Base-by-base conservation (phyloP, 2,329 filamentous ascomycete genomes). In the Ophiostoma montium region DNA sequence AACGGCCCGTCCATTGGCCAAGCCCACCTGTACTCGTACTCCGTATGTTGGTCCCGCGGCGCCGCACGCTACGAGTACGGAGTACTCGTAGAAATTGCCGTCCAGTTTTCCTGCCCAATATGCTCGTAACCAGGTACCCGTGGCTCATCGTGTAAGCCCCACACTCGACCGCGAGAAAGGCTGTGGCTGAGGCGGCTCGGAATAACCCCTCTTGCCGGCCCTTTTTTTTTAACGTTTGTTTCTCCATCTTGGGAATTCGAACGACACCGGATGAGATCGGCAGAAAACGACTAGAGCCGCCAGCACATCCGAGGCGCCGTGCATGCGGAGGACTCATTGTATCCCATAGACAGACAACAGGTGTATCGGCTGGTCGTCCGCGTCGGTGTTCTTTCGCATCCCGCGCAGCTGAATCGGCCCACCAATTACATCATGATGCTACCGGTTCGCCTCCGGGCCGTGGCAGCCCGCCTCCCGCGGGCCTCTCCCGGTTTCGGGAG, bases 391-490 rank as follows among this genome's bases (percentile, higher is more conserved):
- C 23, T 16, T 12, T n/a, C 3, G 4, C 9, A 21, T 31, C 21
- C n/a, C 13, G 8, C 23, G 21, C 41, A 33, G 16, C 23, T 30
- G 10, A 33, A 46, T 35, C 45, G 36, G 12, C 23, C 23, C 23
- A 12, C 35, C n/a, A 23, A 10, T 11, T 32, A n/a, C 30, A 33
- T 21, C 51, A 63, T 54, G 45, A 86, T 86, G 80, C 66, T 86
- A 54, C 80, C 83, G 64, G 74, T 79, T 56, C 75, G 80, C 65
- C 66, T 83, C 66, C 72, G 75, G 60, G 69, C 74, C 58, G 67
- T 62, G 54, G 53, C 56, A 32, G 53, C 52, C 38, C 53, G 55
- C n/a, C 45, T 61, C 3, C 58, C 52, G 19, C 33, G 38, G 9
- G 30, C 33, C 8, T 11, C 42, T 2, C 9, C 18, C 10, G 15